Evolutionary conservation across 495 filamentous ascomycete species (phyloP).

Genomic region (Clohesyomyces aquaticus): DNA sequence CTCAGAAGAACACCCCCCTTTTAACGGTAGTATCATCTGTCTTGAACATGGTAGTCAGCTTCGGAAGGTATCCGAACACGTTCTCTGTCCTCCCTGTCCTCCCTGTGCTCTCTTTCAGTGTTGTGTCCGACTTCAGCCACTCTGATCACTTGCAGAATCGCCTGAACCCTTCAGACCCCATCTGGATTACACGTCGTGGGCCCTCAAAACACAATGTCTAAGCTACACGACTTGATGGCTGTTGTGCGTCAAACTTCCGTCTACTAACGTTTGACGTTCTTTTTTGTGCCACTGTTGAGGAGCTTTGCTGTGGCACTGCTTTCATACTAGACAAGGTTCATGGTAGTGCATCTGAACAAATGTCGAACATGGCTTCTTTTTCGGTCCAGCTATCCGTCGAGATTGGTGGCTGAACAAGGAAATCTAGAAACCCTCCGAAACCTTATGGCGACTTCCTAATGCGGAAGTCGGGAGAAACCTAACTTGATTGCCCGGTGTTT

Average conservation of each 20-base stretch:
- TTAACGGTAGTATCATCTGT: too few species aligned
- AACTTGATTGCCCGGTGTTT: not conserved
- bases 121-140: constrained; percentile 28
- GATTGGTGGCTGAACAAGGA: not conserved
- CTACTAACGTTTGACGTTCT: not conserved
- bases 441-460: not conserved
- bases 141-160: constrained; percentile 23
- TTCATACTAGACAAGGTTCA: not conserved
- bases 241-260: constrained; percentile 16
- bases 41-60: too few species aligned
- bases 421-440: too few species aligned
- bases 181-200: not conserved
- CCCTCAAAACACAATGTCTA: not conserved
- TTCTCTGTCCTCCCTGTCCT: too few species aligned
- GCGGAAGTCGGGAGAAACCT: not conserved
- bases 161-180: not conserved
- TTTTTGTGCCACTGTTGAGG: constrained; percentile 18
- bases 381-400: not conserved
- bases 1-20: not conserved
- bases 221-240: constrained; percentile 11
- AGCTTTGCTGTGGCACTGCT: not conserved
- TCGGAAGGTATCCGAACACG: constrained; percentile 6
- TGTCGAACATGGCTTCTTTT: not conserved
- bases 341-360: not conserved
- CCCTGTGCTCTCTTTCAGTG: not conserved